phyloP scores from a whole-genome alignment of 228 moss, liverwort and hornwort species.

The Sphagnum fallax region DNA sequence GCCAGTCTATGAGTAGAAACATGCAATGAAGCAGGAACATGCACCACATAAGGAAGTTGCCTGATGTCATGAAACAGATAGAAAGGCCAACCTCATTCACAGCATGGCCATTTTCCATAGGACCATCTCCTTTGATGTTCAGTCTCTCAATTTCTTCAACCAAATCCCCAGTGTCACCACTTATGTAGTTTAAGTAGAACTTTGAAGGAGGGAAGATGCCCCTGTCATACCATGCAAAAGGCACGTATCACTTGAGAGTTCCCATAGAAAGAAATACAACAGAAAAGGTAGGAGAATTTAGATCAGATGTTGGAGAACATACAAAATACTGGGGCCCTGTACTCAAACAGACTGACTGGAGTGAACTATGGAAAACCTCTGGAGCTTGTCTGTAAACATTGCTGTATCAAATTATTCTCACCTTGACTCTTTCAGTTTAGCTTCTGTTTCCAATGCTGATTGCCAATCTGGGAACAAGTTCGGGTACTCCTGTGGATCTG shows the following conservation, averaged over 20 bases:
- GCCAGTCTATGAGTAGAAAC: too few relatives aligned
- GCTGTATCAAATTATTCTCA: conserved; percentile 4
- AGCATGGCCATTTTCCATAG: conserved; percentile 59
- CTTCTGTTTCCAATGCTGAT: conserved; percentile 70
- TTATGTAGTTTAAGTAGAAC: conserved; percentile 41
- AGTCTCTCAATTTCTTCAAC: conserved; percentile 47
- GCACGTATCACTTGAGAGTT: neutral
- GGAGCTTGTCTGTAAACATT: neutral
- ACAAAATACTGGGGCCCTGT: neutral
- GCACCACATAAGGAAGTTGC: neutral
- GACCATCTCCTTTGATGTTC: conserved; percentile 43
- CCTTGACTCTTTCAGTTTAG: conserved; percentile 55
- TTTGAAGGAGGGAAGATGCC: conserved; percentile 40
- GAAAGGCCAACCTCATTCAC: conserved; percentile 19
- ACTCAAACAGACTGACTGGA: neutral
- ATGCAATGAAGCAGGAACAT: neutral
- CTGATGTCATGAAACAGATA: neutral
- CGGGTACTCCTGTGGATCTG: conserved; percentile 91
- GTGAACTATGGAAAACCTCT: neutral
- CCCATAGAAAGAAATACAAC: neutral
- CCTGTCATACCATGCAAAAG: conserved; percentile 15
- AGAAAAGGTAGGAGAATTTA: neutral
- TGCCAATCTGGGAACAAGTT: conserved; percentile 96
- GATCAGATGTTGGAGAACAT: neutral
- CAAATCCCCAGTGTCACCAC: conserved; percentile 40